Evolutionary conservation across 805 yeast genomes (phyloP).

Genomic region (Trichomonascus vanleenenianus): DNA sequence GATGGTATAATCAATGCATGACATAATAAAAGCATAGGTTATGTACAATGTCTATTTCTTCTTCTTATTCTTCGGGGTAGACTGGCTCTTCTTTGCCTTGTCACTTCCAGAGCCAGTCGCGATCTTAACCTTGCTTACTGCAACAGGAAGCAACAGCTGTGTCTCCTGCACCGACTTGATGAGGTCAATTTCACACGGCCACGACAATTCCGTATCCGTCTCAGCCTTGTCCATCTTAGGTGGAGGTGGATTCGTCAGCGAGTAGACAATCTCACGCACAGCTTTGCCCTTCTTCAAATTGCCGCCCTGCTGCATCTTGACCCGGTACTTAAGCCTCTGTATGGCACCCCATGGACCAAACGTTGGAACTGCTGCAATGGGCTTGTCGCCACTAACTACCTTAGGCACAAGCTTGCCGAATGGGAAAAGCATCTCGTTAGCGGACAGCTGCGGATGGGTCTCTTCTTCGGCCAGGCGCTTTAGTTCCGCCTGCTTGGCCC

Average conservation of each 20-base stretch:
- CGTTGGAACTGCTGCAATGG: conserved; percentile 65
- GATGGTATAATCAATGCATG: too few relatives aligned
- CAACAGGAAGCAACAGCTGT: conserved; percentile 59
- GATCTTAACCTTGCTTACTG: conserved; percentile 65
- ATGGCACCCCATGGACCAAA: conserved; percentile 92
- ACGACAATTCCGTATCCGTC: conserved; percentile 47
- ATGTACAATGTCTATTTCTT: conserved; percentile 1
- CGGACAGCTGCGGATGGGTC: conserved; percentile 27
- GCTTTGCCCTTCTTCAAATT: conserved; percentile 83
- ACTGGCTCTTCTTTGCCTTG: conserved; percentile 12
- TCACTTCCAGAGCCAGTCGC: conserved; percentile 14
- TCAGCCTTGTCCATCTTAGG: conserved; percentile 28
- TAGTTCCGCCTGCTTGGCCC: conserved; percentile 35
- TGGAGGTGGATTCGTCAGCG: conserved; percentile 36
- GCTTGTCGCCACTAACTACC: conserved; percentile 37
- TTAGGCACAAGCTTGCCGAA: conserved; percentile 32
- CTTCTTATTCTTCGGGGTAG: conserved; percentile 14
- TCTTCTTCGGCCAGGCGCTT: conserved; percentile 32
- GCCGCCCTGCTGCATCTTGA: conserved; percentile 74
- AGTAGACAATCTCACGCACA: conserved; percentile 55
- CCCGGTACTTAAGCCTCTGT: conserved; percentile 66
- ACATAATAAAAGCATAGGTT: too few relatives aligned
- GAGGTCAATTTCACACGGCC: conserved; percentile 61
- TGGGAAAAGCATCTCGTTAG: conserved; percentile 34
- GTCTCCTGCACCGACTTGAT: conserved; percentile 50